Evolutionary conservation across 257 asterid species (phyloP).

Genomic region (Osmanthus fragrans): DNA sequence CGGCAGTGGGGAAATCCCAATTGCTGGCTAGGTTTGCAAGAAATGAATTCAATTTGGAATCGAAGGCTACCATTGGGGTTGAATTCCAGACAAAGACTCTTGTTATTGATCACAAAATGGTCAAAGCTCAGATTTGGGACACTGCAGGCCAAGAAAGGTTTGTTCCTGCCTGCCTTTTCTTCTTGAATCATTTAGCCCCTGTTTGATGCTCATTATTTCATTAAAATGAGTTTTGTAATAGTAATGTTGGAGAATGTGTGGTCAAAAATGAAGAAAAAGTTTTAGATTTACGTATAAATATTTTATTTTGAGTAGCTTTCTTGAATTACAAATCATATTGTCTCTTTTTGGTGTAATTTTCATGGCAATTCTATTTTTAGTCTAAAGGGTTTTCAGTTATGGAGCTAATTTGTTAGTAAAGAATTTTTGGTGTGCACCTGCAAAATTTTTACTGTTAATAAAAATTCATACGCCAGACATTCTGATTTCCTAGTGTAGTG

Average conservation of each 20-base stretch:
- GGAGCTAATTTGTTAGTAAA: neutral
- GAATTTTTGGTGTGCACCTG: neutral
- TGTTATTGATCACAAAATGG: conserved; percentile 65
- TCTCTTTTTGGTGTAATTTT: neutral
- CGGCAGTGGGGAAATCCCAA: conserved; percentile 92
- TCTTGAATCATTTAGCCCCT: neutral
- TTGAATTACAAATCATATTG: neutral
- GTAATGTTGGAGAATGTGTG: no score
- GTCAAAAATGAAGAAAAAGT: no score
- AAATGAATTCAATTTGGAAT: conserved; percentile 81
- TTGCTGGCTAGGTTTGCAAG: conserved; percentile 84
- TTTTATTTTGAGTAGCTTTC: no score
- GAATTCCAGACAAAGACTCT: conserved; percentile 91
- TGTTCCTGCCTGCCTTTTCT: neutral
- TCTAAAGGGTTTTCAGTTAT: neutral
- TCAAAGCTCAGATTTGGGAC: conserved; percentile 96
- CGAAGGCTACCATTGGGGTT: conserved; percentile 89
- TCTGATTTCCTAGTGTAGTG: no score
- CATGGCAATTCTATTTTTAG: neutral
- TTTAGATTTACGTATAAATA: no score
- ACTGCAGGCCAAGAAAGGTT: conserved; percentile 98
- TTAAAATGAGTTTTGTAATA: no score
- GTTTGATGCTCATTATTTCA: no score
- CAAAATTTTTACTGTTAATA: no score
- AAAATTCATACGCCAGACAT: no score